Base-by-base conservation (phyloP, 2,329 filamentous ascomycete genomes). In the Apiospora hydei region DNA sequence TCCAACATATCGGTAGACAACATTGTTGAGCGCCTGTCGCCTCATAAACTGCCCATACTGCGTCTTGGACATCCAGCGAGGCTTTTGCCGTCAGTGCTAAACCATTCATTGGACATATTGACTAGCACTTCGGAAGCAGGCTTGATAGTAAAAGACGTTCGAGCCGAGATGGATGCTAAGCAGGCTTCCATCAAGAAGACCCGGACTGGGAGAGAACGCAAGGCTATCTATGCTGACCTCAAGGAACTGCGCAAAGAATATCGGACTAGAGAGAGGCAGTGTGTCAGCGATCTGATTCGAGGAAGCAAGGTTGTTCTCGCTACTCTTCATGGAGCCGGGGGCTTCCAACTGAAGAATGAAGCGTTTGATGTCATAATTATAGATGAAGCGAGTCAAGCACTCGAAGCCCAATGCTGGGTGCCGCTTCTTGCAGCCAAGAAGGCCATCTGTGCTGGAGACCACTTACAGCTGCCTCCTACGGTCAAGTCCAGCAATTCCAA, bases 1-100 rank as follows among this genome's bases (percentile, higher is more conserved):
- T 98, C 94, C 43, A 99, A 99, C 80, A 95, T 99, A 77, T 96
- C 94, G 0, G 96, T 99, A 0, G 96, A 99, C 87, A 99, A 99
- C 79, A 97, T 99, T 72, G 95, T 98, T 11, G 96, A 99, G 83
- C 91, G 96, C 10, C 88, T 98, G 1, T 90, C 95, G 1, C 91
- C 93, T 0, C 93, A 95, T 81, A 95, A 94, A 78, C 87, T 98
- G 1, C 92, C 94, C 0, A 94, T 98, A 77, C 89, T 98, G 47
- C 92, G 96, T 1, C 89, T 99, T 0, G 96, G 96, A 0, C 96
- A 99, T 81, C 96, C 96, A 0, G 96, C 96, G 1, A 91, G 96
- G 26, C 87, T 99, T 38, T 87, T 99, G 0, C 95, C 95, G 0
- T 94, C 94, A 0, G 95, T 99, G 0, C 82, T 98, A 46, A 92